phyloP scores from a whole-genome alignment of 1,284 basidiomycete genomes.

The Schizophyllum amplum region DNA sequence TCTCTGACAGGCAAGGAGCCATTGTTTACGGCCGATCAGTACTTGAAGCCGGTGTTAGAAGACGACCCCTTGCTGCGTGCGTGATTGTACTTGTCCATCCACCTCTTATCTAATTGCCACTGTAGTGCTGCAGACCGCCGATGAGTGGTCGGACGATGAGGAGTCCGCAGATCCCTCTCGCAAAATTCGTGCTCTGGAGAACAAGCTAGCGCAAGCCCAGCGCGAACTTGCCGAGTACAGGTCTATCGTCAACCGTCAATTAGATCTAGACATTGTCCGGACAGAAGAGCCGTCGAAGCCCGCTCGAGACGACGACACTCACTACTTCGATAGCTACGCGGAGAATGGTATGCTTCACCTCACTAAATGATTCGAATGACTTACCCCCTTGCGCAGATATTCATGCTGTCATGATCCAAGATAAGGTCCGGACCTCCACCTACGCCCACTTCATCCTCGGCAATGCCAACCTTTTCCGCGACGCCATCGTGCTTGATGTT shows the following conservation, averaged over 20 bases:
- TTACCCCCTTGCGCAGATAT: constrained; percentile 46
- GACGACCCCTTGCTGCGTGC: constrained; percentile 86
- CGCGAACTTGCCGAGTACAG: constrained; percentile 53
- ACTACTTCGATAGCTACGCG: constrained; percentile 94
- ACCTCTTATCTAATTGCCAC: constrained; percentile 1
- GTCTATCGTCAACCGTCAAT: constrained; percentile 40
- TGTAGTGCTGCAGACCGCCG: constrained; percentile 33
- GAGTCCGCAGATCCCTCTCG: constrained; percentile 26
- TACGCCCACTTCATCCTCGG: constrained; percentile 89
- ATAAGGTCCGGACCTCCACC: constrained; percentile 87
- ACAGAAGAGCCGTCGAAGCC: constrained; percentile 27
- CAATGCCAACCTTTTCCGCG: constrained; percentile 80
- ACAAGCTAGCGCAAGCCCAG: constrained; percentile 42
- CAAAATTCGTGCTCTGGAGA: constrained; percentile 44
- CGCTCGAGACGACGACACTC: constrained; percentile 75
- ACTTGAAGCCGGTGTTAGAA: constrained; percentile 71
- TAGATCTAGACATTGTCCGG: constrained; percentile 43
- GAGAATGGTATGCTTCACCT: constrained; percentile 63
- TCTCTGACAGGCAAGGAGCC: constrained; percentile 48
- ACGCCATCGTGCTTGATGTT: constrained; percentile 88
- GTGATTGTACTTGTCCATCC: constrained; percentile 20
- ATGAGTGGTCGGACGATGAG: constrained; percentile 61
- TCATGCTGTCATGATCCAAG: constrained; percentile 75
- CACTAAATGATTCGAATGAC: not conserved
- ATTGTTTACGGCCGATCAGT: constrained; percentile 67